phyloP scores from a whole-genome alignment of 495 filamentous ascomycete species.

The Pyronema domesticum region DNA sequence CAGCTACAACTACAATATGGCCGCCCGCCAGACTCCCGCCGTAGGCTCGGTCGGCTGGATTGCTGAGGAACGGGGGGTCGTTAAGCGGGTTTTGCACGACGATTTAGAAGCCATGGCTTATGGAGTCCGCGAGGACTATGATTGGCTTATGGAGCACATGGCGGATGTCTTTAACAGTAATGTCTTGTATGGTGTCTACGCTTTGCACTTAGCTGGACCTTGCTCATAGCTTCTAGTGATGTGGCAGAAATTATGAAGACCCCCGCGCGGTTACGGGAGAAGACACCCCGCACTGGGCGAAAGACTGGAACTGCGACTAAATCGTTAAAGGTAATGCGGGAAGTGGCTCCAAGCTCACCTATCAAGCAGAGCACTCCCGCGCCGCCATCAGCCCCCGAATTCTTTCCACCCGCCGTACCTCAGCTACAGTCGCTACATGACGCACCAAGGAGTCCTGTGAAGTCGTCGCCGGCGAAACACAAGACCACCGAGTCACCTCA shows the following conservation, averaged over 20 bases:
- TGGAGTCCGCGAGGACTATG: slow-evolving; percentile 73
- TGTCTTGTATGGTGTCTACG: slow-evolving; percentile 29
- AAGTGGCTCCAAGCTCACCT: slow-evolving; percentile 11
- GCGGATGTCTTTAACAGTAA: slow-evolving; percentile 74
- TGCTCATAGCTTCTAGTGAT: slow-evolving; percentile 35
- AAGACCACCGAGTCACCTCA: background rate
- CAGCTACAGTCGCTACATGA: background rate
- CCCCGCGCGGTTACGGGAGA: slow-evolving; percentile 80
- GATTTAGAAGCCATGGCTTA: slow-evolving; percentile 83
- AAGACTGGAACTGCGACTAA: background rate
- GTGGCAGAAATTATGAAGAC: slow-evolving; percentile 91
- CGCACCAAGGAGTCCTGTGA: background rate
- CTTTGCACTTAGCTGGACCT: too few species aligned
- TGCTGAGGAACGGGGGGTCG: slow-evolving; percentile 44
- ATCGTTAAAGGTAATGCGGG: slow-evolving; percentile 20
- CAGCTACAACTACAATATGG: slow-evolving; percentile 4
- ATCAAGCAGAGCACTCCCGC: slow-evolving; percentile 4
- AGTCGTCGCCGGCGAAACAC: background rate
- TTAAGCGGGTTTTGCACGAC: slow-evolving; percentile 42
- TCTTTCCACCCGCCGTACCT: background rate
- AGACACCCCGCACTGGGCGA: slow-evolving; percentile 35
- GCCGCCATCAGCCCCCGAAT: background rate
- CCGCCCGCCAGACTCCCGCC: slow-evolving; percentile 28
- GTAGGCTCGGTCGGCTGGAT: slow-evolving; percentile 55
- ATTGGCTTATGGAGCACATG: slow-evolving; percentile 97